These are phyloP conservation scores for Trichoderma afroharzianum DNA, from an alignment of 2,329 filamentous ascomycete genomes.

Conservation along the genomic window DNA sequence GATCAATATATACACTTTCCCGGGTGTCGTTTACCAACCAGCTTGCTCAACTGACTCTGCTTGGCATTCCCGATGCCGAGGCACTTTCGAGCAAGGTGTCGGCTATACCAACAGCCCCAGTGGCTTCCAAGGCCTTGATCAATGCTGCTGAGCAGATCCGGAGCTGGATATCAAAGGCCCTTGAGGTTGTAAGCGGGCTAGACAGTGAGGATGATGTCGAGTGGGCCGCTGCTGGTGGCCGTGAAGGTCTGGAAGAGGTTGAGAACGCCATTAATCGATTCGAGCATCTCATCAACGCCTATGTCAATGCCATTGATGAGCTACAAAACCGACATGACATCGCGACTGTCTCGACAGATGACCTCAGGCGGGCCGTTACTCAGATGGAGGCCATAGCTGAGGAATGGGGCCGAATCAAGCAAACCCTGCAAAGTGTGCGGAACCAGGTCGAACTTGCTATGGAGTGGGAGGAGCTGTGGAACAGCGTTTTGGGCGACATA, in stretches of 20 bases:
- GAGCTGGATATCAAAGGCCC: conserved; percentile 89
- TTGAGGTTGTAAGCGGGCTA: conserved; percentile 80
- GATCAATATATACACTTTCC: conserved; percentile 91
- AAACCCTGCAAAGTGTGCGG: conserved; percentile 73
- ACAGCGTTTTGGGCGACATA: conserved; percentile 87
- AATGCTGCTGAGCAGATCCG: conserved; percentile 89
- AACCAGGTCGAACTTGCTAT: conserved; percentile 93
- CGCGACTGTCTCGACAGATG: conserved; percentile 62
- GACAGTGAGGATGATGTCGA: conserved; percentile 97
- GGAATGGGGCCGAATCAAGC: conserved; percentile 81
- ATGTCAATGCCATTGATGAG: conserved; percentile 89
- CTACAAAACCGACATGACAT: conserved; percentile 80
- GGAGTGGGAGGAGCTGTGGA: conserved; percentile 99
- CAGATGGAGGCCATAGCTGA: conserved; percentile 86
- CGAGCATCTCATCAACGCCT: conserved; percentile 85
- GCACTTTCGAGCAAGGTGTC: conserved; percentile 79
- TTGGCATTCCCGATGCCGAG: conserved; percentile 81
- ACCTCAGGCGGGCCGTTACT: conserved; percentile 69
- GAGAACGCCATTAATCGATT: conserved; percentile 77
- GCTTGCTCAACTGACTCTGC: conserved; percentile 84
- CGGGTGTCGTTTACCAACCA: conserved; percentile 91
- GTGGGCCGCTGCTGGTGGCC: conserved; percentile 86
- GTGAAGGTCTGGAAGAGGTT: conserved; percentile 72
- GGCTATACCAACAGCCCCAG: conserved; percentile 77
- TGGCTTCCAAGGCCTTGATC: conserved; percentile 78